A percentile compares a stretch with the other conserved stretches of the same genome.
phyloP scores from a whole-genome alignment of 768 basidiomycete species.

The Pleurotus citrinopileatus region DNA sequence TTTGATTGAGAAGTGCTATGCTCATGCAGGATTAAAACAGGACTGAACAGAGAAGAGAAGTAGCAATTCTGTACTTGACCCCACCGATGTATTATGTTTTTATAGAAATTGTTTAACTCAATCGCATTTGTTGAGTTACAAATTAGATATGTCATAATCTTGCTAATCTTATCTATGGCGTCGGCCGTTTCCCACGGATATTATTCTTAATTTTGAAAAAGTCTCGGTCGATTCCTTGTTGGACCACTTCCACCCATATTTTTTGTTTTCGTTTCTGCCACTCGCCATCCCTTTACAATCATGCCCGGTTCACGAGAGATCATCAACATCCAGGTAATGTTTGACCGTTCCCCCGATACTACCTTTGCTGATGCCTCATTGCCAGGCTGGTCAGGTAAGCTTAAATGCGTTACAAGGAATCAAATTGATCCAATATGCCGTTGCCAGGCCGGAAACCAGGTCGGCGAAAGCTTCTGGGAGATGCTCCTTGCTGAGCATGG shows the following conservation, averaged over 20 bases:
- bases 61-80: too few species aligned
- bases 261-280: conserved; percentile 11
- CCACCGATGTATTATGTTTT: too few species aligned
- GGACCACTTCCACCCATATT: conserved; percentile 6
- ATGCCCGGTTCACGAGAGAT: conserved; percentile 73
- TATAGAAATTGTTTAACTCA: too few species aligned
- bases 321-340: conserved; percentile 70
- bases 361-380: conserved; percentile 11
- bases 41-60: too few species aligned
- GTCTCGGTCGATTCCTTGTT: not conserved
- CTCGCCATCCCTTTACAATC: conserved; percentile 12
- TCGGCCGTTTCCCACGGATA: not conserved
- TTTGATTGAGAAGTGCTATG: not conserved
- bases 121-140: too few species aligned
- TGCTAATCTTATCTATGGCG: not conserved
- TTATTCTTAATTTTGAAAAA: not conserved
- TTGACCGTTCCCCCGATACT: conserved; percentile 2
- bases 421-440: conserved; percentile 10
- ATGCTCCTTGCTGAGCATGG: conserved; percentile 88
- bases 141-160: too few species aligned
- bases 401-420: conserved; percentile 12
- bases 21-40: too few species aligned
- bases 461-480: conserved; percentile 88
- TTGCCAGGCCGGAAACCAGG: conserved; percentile 66
- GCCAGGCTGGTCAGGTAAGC: conserved; percentile 71